These are phyloP conservation scores for Annulohypoxylon bovei DNA, from an alignment of 495 filamentous ascomycete species.

Conservation along the genomic window DNA sequence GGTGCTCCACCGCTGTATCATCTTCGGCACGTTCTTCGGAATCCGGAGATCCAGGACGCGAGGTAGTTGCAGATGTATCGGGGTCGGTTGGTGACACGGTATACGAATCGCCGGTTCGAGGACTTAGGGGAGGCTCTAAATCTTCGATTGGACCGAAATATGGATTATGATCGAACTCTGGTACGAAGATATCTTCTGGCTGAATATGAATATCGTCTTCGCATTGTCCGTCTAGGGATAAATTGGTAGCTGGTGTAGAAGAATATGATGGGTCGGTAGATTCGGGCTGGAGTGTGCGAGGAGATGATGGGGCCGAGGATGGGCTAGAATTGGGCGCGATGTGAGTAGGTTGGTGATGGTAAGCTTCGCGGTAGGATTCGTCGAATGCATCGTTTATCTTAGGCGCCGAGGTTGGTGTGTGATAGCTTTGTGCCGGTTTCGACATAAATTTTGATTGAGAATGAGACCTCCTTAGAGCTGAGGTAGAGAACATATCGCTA, in stretches of 20 bases:
- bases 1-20: slow-evolving; percentile 78
- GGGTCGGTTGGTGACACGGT: slow-evolving; percentile 57
- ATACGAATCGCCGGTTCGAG: slow-evolving; percentile 55
- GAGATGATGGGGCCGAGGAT: slow-evolving; percentile 60
- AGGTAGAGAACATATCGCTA: slow-evolving; percentile 54
- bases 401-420: slow-evolving; percentile 55
- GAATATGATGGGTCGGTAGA: slow-evolving; percentile 54
- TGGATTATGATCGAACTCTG: slow-evolving; percentile 64
- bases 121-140: slow-evolving; percentile 60
- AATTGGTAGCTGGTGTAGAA: slow-evolving; percentile 70
- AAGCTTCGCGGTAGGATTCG: slow-evolving; percentile 40
- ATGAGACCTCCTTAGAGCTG: slow-evolving; percentile 58
- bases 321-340: slow-evolving; percentile 54
- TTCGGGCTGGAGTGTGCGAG: slow-evolving; percentile 50
- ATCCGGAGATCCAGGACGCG: slow-evolving; percentile 58
- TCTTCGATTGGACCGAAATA: slow-evolving; percentile 58
- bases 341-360: slow-evolving; percentile 43
- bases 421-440: slow-evolving; percentile 48
- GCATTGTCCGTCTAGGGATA: slow-evolving; percentile 67
- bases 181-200: slow-evolving; percentile 65
- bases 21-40: slow-evolving; percentile 71
- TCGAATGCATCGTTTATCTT: slow-evolving; percentile 52
- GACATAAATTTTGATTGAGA: slow-evolving; percentile 58
- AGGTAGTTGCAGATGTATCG: slow-evolving; percentile 55
- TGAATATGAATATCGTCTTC: slow-evolving; percentile 57